Evolutionary conservation across 2,329 filamentous ascomycete genomes (phyloP), one percentile per base, ranked within the genome.

Genomic region (Arthroderma sp.): DNA sequence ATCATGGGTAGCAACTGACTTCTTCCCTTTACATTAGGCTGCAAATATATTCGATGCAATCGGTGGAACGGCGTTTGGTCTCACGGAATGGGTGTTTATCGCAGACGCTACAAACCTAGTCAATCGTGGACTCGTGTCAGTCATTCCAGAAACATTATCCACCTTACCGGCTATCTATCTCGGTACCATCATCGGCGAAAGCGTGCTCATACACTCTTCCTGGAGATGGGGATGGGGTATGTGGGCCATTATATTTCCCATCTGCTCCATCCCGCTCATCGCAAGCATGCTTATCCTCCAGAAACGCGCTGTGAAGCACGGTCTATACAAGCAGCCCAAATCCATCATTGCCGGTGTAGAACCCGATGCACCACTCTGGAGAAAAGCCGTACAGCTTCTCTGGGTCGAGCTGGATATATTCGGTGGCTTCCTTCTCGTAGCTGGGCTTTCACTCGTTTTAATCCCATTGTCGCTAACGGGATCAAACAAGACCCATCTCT

Each of bases 51-150:
- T 81, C 57, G 80, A 79, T 54, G 71, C 76, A 2, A 72, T 75
- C 4, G 77, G 77, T 2, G 69, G 70, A 40, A 77, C 75, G 0
- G 76, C 75, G 2, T 68, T 78, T 5, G 70, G 75, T 47, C 75
- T 81, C 40, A 59, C 80, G 22, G 73, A 79, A 53, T 77, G 81
- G 55, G 73, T 81, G 36, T 78, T 81, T 57, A 72, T 81, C 40
- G 78, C 78, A 29, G 77, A 81, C 57, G 77, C 74, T 1, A 78
- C 72, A 41, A 69, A 74, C 50, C 59, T 81, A 38, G 58, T 73
- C 11, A 78, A 80, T 53, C 73, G 78, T 45, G 76, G 75, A 9
- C 57, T 81, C 3, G 70, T 77, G 51, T 75, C 73, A 3, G 75
- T 72, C 2, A 61, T 74, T 10, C 77, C 77, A 0, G 80, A 78